Conservation (phyloP, 805 yeast genomes). For the Cyberlindnera mississippiensis region DNA sequence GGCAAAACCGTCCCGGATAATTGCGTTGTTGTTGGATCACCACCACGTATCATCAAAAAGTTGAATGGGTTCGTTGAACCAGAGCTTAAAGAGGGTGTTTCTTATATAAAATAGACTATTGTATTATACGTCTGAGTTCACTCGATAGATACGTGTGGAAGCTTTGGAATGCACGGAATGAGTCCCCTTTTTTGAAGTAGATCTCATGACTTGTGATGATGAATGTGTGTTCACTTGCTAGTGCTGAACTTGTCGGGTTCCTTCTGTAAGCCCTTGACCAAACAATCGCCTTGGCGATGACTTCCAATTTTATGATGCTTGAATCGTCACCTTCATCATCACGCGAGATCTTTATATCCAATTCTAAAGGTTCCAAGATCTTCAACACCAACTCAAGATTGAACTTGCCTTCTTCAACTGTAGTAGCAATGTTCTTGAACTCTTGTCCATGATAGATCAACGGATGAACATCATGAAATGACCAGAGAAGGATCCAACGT, state of each 20-base stretch:
- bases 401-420: conserved; percentile 17
- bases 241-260: conserved; percentile 6
- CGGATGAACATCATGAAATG: conserved; percentile 15
- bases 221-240: conserved; percentile 10
- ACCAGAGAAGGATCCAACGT: conserved; percentile 29
- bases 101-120: background rate
- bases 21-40: conserved; percentile 60
- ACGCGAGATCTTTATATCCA: background rate
- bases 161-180: conserved; percentile 20
- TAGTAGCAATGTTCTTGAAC: conserved; percentile 6
- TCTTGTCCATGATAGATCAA: conserved; percentile 5
- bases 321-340: background rate
- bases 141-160: conserved; percentile 18
- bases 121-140: too few species aligned
- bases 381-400: conserved; percentile 6
- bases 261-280: conserved; percentile 28
- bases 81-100: background rate
- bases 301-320: background rate
- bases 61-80: conserved; percentile 19
- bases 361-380: background rate
- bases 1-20: conserved; percentile 48
- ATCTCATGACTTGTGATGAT: conserved; percentile 9
- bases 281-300: conserved; percentile 18
- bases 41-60: conserved; percentile 45
- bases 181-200: conserved; percentile 20